Evolutionary conservation across 371 early-diverging fungal species (phyloP), one percentile per base, ranked within the genome.

Genomic region (Phascolomyces articulosus): DNA sequence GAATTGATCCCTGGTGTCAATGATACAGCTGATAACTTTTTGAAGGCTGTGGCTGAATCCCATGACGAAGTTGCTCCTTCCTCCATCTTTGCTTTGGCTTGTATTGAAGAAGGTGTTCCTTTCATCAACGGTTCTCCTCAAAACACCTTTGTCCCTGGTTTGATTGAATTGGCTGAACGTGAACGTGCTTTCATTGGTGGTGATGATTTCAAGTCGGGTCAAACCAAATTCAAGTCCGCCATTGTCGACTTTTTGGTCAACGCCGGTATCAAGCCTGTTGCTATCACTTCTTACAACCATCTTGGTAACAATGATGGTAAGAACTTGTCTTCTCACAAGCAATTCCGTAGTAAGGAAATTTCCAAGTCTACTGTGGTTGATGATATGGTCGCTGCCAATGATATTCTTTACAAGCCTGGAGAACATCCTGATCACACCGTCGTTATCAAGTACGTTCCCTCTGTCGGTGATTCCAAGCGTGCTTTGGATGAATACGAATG

Each of bases 41-140:
- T 96, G 67, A 79, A 84, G 62, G 85, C 97, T 55, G 92, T 98
- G 62, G 75, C 84, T 34, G 63, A 75, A 11, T 90, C 91, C 29
- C 96, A 98, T 73, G 71, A 74, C 29, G 98, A 98, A 79, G 80
- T 98, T 55, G 86, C 98, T 48, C 98, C 98, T 44, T 97, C 97
- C n/a, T 94, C 96, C 66, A 78, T 98, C 80, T 98, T 96, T 78
- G 97, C 98, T 55, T 80, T 96, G 56, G 98, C 98, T 47, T 93
- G 93, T 75, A 95, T 98, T 69, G 91, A 95, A 67, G 98, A 97
- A 87, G 87, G 87, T 64, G 84, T 90, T 31, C 95, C 97, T 44
- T 98, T 98, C 80, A 92, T 98, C 85, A 98, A 98, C 83, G 98
- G 98, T 27, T 93, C 93, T 51, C 98, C 98, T 55, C 98, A 98